A percentile compares a stretch with the other conserved stretches of the same genome.
Conservation (phyloP, 106 monocot species). For the Dioscorea dumetorum region DNA sequence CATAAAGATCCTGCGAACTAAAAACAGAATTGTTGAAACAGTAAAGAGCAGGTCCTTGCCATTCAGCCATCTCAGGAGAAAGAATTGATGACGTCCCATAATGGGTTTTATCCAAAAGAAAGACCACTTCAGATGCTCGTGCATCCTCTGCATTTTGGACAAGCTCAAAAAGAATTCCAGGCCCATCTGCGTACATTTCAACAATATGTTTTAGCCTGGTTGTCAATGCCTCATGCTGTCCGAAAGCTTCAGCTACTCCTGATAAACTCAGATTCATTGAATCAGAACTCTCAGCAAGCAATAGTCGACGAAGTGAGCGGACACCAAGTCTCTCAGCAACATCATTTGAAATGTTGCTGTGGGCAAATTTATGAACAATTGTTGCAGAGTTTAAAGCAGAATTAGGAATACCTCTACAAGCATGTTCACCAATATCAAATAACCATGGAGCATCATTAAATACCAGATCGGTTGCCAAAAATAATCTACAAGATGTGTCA, state of each 20-base stretch:
- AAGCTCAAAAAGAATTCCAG: conserved; percentile 97
- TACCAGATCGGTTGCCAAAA: conserved; percentile 72
- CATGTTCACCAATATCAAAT: conserved; percentile 45
- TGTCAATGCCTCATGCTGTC: conserved; percentile 96
- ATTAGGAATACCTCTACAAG: conserved; percentile 27
- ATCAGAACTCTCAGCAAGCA: conserved; percentile 95
- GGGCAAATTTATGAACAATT: conserved; percentile 73
- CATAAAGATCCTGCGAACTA: conserved; percentile 93
- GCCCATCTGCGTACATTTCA: conserved; percentile 99
- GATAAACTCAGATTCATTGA: conserved; percentile 93
- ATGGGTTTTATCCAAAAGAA: conserved; percentile 88
- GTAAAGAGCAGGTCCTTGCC: conserved; percentile 99
- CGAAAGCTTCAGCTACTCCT: conserved; percentile 99
- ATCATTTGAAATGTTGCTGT: conserved; percentile 92
- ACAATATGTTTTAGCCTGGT: conserved; percentile 98
- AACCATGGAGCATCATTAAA: conserved; percentile 99
- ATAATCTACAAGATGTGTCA: conserved; percentile 60
- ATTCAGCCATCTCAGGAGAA: conserved; percentile 98
- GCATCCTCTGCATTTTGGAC: conserved; percentile 99
- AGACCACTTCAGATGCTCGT: conserved; percentile 88
- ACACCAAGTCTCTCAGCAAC: conserved; percentile 93
- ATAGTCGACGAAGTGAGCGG: conserved; percentile 81
- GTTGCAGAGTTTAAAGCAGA: conserved; percentile 25
- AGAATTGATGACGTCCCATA: conserved; percentile 97
- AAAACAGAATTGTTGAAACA: conserved; percentile 96